These are phyloP conservation scores for Usnea hakonensis DNA, from an alignment of 495 filamentous ascomycete species.

Conservation along the genomic window DNA sequence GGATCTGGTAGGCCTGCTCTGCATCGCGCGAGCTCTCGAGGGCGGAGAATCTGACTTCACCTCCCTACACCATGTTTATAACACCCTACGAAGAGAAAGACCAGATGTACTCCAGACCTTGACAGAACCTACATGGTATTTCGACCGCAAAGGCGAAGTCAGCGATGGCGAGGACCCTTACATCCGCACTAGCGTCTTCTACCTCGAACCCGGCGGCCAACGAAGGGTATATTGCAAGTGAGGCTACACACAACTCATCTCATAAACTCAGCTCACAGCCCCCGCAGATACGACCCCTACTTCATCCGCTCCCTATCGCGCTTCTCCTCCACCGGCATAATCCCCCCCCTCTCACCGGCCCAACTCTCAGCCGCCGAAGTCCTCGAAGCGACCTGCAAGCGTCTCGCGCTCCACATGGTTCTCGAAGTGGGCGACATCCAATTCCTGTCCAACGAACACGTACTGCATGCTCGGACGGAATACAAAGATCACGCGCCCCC, in stretches of 20 bases:
- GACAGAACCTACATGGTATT: constrained; percentile 79
- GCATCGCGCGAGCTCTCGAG: constrained; percentile 66
- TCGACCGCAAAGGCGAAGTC: constrained; percentile 86
- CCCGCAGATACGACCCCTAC: constrained; percentile 67
- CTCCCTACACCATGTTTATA: constrained; percentile 75
- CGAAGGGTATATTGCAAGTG: constrained; percentile 50
- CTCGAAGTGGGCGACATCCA: constrained; percentile 76
- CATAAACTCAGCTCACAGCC: background rate
- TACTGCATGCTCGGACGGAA: constrained; percentile 61
- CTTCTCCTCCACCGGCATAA: constrained; percentile 57
- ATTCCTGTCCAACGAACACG: constrained; percentile 61
- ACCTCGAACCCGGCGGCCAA: constrained; percentile 44
- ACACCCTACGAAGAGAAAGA: constrained; percentile 62
- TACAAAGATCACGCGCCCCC: constrained; percentile 60
- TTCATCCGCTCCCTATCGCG: constrained; percentile 60
- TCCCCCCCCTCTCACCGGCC: constrained; percentile 56
- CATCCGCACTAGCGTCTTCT: constrained; percentile 66
- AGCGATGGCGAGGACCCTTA: constrained; percentile 67
- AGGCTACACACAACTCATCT: background rate
- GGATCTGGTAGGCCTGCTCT: constrained; percentile 81
- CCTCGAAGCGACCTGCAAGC: constrained; percentile 59
- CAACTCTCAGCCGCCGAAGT: constrained; percentile 58
- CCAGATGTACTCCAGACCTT: constrained; percentile 73
- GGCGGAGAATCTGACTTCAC: constrained; percentile 83
- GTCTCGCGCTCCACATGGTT: constrained; percentile 65